Conservation (phyloP, 2,329 filamentous ascomycete genomes). For the Aspergillus glaucus region DNA sequence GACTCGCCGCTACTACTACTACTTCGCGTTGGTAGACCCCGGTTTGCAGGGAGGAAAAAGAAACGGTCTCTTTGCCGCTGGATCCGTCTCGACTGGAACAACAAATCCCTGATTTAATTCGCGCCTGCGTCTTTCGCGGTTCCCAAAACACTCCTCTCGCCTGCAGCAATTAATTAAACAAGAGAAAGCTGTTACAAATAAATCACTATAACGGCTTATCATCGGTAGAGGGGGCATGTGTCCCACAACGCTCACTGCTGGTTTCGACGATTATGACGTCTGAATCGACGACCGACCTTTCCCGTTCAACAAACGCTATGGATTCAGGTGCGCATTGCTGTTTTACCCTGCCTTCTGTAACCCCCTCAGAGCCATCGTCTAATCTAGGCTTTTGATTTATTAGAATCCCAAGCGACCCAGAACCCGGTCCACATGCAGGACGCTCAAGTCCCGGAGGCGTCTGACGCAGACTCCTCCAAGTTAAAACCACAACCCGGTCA, state of each 20-base stretch:
- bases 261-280: conserved; percentile 31
- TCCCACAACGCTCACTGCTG: conserved; percentile 19
- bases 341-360: conserved; percentile 4
- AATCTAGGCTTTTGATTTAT: conserved; percentile 2
- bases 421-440: conserved; percentile 16
- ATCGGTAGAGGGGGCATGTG: conserved; percentile 27
- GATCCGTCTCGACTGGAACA: too few relatives aligned
- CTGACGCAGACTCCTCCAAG: conserved; percentile 21
- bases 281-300: conserved; percentile 22
- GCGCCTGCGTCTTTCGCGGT: too few relatives aligned
- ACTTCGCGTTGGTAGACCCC: too few relatives aligned
- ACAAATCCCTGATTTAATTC: too few relatives aligned
- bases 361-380: conserved; percentile 2
- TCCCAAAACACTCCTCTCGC: too few relatives aligned
- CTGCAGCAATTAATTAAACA: too few relatives aligned
- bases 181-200: too few relatives aligned
- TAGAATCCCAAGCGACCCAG: conserved; percentile 15
- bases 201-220: not conserved
- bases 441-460: conserved; percentile 16
- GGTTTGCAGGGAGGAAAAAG: too few relatives aligned
- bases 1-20: not conserved
- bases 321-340: conserved; percentile 26
- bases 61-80: too few relatives aligned
- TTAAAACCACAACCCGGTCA: conserved; percentile 27
- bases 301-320: conserved; percentile 18